Evolutionary conservation across 306 rosid genomes (phyloP).

Genomic region (Mimosa bimucronata): DNA sequence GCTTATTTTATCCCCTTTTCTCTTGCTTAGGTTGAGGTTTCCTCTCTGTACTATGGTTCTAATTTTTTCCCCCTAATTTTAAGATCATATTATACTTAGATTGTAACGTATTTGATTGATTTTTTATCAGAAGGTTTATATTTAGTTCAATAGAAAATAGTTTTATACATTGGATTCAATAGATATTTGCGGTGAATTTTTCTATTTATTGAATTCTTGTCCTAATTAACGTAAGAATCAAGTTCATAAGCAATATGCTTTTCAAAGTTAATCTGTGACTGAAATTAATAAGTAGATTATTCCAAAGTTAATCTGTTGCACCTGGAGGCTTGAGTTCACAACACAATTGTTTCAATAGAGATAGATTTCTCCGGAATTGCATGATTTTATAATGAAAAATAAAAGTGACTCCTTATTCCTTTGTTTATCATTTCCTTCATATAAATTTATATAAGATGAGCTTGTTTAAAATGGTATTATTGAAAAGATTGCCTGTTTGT

Average conservation of each 20-base stretch:
- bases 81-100: constrained; percentile 20
- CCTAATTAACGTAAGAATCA: constrained; percentile 26
- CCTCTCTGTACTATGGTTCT: constrained; percentile 34
- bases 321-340: constrained; percentile 22
- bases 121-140: constrained; percentile 38
- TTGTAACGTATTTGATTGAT: constrained; percentile 18
- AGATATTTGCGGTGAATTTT: constrained; percentile 1
- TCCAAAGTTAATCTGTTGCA: constrained; percentile 11
- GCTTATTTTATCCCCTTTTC: background rate
- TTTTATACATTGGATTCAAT: background rate
- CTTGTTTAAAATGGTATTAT: background rate
- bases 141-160: constrained; percentile 9
- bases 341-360: background rate
- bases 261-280: background rate
- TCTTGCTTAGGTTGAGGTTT: constrained; percentile 9
- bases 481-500: background rate
- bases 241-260: background rate
- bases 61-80: no score
- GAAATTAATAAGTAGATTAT: background rate
- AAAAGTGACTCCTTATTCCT: background rate
- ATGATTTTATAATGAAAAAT: background rate
- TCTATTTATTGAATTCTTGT: constrained; percentile 14
- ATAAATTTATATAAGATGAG: background rate
- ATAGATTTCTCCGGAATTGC: background rate
- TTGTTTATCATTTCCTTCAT: constrained; percentile 6